A percentile compares a stretch with the other conserved stretches of the same genome.
Evolutionary conservation across 768 basidiomycete genomes (phyloP).

Genomic region (Rhizopogon salebrosus): DNA sequence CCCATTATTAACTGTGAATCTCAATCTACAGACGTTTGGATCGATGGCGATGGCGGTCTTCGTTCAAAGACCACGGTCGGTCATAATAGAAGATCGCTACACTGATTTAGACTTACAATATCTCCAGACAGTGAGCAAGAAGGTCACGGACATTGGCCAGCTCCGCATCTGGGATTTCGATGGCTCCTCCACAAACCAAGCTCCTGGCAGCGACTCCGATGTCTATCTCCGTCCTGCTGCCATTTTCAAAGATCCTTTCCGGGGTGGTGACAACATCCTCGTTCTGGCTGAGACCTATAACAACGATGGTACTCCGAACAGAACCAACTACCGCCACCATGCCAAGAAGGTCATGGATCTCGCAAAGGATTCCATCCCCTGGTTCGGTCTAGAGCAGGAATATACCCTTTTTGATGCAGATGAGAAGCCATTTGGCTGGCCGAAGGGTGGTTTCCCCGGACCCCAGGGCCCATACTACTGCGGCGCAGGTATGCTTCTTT

Average conservation of each 20-base stretch:
- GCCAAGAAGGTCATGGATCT: slow-evolving; percentile 95
- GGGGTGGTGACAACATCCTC: slow-evolving; percentile 95
- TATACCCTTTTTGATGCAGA: slow-evolving; percentile 96
- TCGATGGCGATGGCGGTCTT: slow-evolving; percentile 91
- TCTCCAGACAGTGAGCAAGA: slow-evolving; percentile 76
- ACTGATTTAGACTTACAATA: background rate
- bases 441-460: slow-evolving; percentile 98
- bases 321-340: slow-evolving; percentile 91
- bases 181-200: slow-evolving; percentile 96
- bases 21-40: slow-evolving; percentile 80
- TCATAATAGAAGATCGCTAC: slow-evolving; percentile 6
- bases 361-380: slow-evolving; percentile 74
- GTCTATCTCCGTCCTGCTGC: slow-evolving; percentile 96
- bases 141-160: slow-evolving; percentile 81
- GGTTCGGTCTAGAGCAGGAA: slow-evolving; percentile 99
- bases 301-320: slow-evolving; percentile 97
- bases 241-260: slow-evolving; percentile 99
- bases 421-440: slow-evolving; percentile 91
- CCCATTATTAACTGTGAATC: slow-evolving; percentile 8
- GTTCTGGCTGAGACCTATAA: slow-evolving; percentile 98
- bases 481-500: slow-evolving; percentile 74
- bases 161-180: slow-evolving; percentile 99
- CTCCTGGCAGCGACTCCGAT: slow-evolving; percentile 92
- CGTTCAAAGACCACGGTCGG: slow-evolving; percentile 94
- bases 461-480: slow-evolving; percentile 99